Base-by-base conservation (phyloP, 805 yeast genomes). In the Saccharomycodes ludwigii region DNA sequence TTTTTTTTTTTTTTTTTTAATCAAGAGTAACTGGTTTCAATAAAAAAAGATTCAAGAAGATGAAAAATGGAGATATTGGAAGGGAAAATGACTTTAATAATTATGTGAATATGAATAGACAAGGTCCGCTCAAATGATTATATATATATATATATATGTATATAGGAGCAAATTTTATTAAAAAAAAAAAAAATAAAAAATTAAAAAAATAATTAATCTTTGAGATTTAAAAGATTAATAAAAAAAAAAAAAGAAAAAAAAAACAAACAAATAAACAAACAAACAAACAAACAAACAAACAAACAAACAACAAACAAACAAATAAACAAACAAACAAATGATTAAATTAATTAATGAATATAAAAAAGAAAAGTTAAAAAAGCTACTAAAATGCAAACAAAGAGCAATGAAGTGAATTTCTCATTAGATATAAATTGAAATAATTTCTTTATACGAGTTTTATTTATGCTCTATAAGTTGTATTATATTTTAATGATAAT, bases 11-110 rank as follows among this genome's bases (percentile, higher is more conserved):
- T 24, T 26, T 18, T 27, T 26, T 24, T 21, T 20, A n/a, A n/a
- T n/a, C n/a, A n/a, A n/a, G 18, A 24, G 32, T 21, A 31, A 29
- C 29, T 20, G n/a, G 26, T 13, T 36, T 34, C 11, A 27, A 32
- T 21, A 21, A 19, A 20, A 24, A 10, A 21, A 17, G 12, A 25
- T 19, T 4, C 7, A 26, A 9, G 26, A 27, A 16, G 23, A 29
- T 24, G 24, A 33, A 13, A 19, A 13, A 30, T 34, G 16, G 21
- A 21, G 8, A 17, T 21, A 20, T 17, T 7, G 15, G 12, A 29
- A 21, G 17, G 26, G 22, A 13, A 33, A 27, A 13, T n/a, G 26
- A 7, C 10, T 24, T 24, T 24, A 20, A 20, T 10, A 20, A 20
- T 20, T 8, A 20, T 8, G 7, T 20, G 21, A 20, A 20, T 10